phyloP scores from a whole-genome alignment of 768 basidiomycete species.

The Serendipita sp. region DNA sequence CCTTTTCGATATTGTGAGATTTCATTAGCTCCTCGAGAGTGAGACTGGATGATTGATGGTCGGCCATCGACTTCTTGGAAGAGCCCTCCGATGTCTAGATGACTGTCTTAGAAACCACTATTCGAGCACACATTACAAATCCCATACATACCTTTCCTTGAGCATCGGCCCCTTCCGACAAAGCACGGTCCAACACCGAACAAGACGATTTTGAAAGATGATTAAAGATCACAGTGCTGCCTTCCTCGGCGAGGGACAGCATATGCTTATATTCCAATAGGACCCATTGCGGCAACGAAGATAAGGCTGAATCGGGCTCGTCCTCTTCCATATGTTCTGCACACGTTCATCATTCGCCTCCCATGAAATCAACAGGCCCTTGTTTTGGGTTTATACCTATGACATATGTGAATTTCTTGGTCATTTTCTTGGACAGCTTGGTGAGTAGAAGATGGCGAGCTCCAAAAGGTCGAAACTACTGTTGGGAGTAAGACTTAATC shows the following conservation, averaged over 20 bases:
- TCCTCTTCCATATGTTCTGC: conserved; percentile 96
- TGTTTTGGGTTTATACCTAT: neutral
- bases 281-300: conserved; percentile 71
- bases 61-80: neutral
- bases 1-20: conserved; percentile 23
- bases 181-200: conserved; percentile 30
- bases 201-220: conserved; percentile 64
- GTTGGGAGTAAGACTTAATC: no score
- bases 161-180: conserved; percentile 15
- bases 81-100: no score
- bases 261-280: conserved; percentile 91
- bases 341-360: neutral
- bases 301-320: conserved; percentile 41
- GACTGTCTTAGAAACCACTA: no score
- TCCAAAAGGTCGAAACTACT: no score
- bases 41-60: conserved; percentile 21
- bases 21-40: conserved; percentile 44
- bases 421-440: neutral
- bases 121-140: neutral
- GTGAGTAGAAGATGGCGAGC: no score
- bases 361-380: neutral
- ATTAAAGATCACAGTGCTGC: conserved; percentile 63
- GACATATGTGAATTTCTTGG: neutral
- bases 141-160: neutral
- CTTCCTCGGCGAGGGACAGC: conserved; percentile 55